Evolutionary conservation across 192 early-diverging fungal species (phyloP).

Genomic region (Umbelopsis ramanniana): DNA sequence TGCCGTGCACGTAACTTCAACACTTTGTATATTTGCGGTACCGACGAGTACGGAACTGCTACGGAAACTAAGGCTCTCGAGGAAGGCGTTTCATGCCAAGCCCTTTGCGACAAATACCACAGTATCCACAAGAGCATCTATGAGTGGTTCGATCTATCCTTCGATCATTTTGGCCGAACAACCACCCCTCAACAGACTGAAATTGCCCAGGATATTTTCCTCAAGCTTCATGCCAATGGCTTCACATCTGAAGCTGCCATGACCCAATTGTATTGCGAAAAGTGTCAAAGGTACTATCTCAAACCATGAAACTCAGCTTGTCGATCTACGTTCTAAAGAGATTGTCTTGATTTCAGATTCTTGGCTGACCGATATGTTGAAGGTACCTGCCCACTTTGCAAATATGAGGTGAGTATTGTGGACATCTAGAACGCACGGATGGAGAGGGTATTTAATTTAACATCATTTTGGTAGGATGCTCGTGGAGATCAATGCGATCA

Average conservation of each 20-base stretch:
- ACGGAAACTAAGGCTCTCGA: constrained; percentile 98
- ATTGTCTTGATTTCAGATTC: constrained; percentile 58
- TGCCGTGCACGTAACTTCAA: constrained; percentile 89
- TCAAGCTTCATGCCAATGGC: constrained; percentile 70
- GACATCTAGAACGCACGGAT: too few relatives aligned
- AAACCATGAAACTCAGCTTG: background rate
- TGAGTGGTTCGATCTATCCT: constrained; percentile 93
- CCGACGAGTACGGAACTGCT: constrained; percentile 99
- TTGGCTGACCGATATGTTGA: constrained; percentile 98
- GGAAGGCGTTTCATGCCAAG: constrained; percentile 88
- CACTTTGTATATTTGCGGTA: constrained; percentile 92
- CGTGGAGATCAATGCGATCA: constrained; percentile 99
- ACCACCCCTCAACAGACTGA: constrained; percentile 89
- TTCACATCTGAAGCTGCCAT: constrained; percentile 75
- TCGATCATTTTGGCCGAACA: constrained; percentile 96
- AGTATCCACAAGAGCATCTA: constrained; percentile 85
- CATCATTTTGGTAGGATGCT: constrained; percentile 64
- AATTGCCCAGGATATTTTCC: constrained; percentile 92
- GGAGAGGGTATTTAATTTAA: too few relatives aligned
- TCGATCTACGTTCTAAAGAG: background rate
- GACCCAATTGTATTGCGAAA: constrained; percentile 90
- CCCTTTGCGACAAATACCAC: constrained; percentile 97
- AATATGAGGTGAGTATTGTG: constrained; percentile 60
- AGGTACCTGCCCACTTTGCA: constrained; percentile 92
- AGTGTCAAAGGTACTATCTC: constrained; percentile 64